Evolutionary conservation across 129 eudicot species (phyloP).

Genomic region (Solidago caesia): DNA sequence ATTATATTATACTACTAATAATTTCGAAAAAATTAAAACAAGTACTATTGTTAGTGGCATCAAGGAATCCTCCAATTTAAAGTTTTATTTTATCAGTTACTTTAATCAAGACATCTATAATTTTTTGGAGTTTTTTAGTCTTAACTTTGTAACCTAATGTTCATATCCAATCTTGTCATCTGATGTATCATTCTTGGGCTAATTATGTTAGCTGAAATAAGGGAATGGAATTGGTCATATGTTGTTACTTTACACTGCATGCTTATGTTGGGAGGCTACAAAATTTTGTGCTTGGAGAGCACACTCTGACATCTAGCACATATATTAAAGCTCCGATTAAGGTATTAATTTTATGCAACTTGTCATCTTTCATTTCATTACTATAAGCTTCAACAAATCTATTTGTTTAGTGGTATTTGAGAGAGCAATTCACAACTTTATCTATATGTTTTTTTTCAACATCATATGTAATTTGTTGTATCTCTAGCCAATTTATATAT

Average conservation of each 20-base stretch:
- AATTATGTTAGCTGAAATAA: constrained; percentile 65
- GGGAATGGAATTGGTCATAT: constrained; percentile 98
- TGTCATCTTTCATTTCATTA: constrained; percentile 7
- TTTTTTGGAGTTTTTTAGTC: background rate
- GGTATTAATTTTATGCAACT: constrained; percentile 34
- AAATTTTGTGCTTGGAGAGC: constrained; percentile 91
- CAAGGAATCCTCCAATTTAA: background rate
- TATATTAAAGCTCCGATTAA: constrained; percentile 69
- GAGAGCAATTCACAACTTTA: no score
- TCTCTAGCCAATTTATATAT: constrained; percentile 14
- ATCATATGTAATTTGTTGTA: background rate
- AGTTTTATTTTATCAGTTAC: background rate
- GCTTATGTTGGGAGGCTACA: constrained; percentile 99
- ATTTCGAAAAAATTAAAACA: no score
- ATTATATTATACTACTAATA: no score
- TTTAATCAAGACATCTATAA: background rate
- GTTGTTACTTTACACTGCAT: constrained; percentile 82
- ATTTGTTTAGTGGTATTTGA: no score
- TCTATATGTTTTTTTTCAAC: background rate
- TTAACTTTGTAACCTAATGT: background rate
- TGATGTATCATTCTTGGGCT: constrained; percentile 22
- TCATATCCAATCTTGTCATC: constrained; percentile 15
- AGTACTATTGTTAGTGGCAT: background rate
- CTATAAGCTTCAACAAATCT: constrained; percentile 10
- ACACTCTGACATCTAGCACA: constrained; percentile 62